Evolutionary conservation across 2,329 filamentous ascomycete species (phyloP).

Genomic region (Zymoseptoria pseudotritici): DNA sequence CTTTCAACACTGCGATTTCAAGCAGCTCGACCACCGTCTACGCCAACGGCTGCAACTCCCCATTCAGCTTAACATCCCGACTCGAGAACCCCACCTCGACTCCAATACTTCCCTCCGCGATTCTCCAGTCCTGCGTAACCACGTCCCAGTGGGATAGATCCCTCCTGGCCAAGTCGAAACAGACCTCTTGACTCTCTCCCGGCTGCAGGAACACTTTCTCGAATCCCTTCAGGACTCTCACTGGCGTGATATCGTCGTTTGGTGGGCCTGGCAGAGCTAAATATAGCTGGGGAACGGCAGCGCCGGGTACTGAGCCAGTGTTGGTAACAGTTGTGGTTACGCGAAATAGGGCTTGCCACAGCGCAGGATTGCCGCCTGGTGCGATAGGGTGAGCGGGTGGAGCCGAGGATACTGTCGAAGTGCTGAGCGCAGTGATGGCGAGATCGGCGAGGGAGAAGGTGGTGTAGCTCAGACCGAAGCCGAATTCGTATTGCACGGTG

Average conservation of each 20-base stretch:
- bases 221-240: slow-evolving; percentile 28
- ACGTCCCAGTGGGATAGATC: slow-evolving; percentile 38
- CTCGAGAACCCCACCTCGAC: slow-evolving; percentile 32
- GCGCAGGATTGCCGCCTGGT: slow-evolving; percentile 48
- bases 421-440: background rate
- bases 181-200: slow-evolving; percentile 14
- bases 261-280: slow-evolving; percentile 21
- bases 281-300: slow-evolving; percentile 52
- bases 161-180: slow-evolving; percentile 14
- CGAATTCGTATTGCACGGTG: slow-evolving; percentile 37
- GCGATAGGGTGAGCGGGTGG: slow-evolving; percentile 2
- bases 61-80: slow-evolving; percentile 27
- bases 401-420: background rate
- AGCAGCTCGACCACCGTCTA: background rate
- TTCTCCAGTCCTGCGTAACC: slow-evolving; percentile 61
- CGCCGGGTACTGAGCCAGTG: slow-evolving; percentile 46
- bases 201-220: slow-evolving; percentile 29
- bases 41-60: slow-evolving; percentile 1
- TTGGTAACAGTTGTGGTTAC: slow-evolving; percentile 58
- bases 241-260: slow-evolving; percentile 31
- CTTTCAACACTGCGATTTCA: background rate
- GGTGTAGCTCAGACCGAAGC: slow-evolving; percentile 39
- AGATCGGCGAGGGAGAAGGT: slow-evolving; percentile 33
- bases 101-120: slow-evolving; percentile 19
- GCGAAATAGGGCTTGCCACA: slow-evolving; percentile 57